Base-by-base conservation (phyloP, 768 basidiomycete genomes). In the Leccinum subtestaceum region DNA sequence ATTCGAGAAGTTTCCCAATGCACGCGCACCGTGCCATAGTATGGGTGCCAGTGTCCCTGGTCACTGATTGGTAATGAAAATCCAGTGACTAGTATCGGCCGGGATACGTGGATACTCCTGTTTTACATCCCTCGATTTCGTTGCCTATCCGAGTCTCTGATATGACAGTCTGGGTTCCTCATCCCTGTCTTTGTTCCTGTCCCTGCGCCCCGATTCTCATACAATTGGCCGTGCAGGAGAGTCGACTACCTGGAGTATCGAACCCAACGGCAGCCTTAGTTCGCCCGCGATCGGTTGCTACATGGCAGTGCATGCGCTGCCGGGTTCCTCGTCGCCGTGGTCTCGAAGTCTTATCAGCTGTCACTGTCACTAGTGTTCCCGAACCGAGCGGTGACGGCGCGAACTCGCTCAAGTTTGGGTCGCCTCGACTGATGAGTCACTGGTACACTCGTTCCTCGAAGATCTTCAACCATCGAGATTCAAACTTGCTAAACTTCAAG, bases 131-230 rank as follows among this genome's bases (percentile, higher is more conserved):
- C n/a, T 45, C n/a, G 11, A 43, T 3, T n/a, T 43, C n/a, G 40
- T 43, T 43, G 9, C 40, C 40, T 45, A 45, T 45, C 19, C 43
- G 19, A 45, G 43, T 12, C 10, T 45, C 11, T 45, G 11, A 19
- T 19, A 11, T 19, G 43, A 43, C n/a, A 17, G 17, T 17, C 4
- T 43, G 8, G 40, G n/a, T 43, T n/a, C 40, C 9, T 43, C 15
- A 43, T 17, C 40, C 10, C n/a, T 43, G n/a, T 43, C n/a, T 17
- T 45, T 43, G n/a, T 10, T 9, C n/a, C 17, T 40, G 3, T 40
- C 1, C 40, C 40, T 40, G n/a, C 9, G 40, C 36, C 38, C 45
- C 27, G 61, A 59, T 68, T 58, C 64, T 49, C 49, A 27, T 8
- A 36, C 43, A 57, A 52, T 59, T 55, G 31, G 51, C 56, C 23